A percentile compares a stretch with the other conserved stretches of the same genome.
Conservation (phyloP, 1,139 yeast genomes). For the Meyerozyma sp. region DNA sequence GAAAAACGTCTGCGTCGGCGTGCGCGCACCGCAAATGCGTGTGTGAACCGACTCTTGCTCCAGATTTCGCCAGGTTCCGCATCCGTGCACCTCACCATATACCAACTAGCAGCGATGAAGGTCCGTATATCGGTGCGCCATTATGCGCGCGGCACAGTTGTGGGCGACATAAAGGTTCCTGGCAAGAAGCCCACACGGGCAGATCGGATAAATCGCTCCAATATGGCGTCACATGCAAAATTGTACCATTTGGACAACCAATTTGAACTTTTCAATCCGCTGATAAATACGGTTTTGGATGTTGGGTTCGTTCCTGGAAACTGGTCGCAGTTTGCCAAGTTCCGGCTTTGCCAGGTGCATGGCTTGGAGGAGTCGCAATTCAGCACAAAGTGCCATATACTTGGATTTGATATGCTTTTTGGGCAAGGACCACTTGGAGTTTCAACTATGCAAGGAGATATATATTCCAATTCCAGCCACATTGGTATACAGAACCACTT, state of each 20-base stretch:
- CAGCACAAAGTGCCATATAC: conserved; percentile 53
- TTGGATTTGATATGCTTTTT: conserved; percentile 84
- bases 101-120: background rate
- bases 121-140: background rate
- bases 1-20: background rate
- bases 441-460: conserved; percentile 80
- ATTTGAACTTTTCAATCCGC: background rate
- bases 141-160: background rate
- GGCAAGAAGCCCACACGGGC: background rate
- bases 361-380: conserved; percentile 42
- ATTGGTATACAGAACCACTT: conserved; percentile 53
- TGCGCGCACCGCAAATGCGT: background rate
- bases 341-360: conserved; percentile 24
- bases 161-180: background rate
- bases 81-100: background rate
- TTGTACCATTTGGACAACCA: background rate
- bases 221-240: background rate
- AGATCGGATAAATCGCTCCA: background rate
- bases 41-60: background rate
- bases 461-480: conserved; percentile 65
- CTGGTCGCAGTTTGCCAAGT: conserved; percentile 76
- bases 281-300: conserved; percentile 12
- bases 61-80: background rate
- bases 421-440: conserved; percentile 78
- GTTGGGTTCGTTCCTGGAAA: conserved; percentile 93